Conservation (phyloP, 176 grass and related monocot genomes). For the Eleusine indica region DNA sequence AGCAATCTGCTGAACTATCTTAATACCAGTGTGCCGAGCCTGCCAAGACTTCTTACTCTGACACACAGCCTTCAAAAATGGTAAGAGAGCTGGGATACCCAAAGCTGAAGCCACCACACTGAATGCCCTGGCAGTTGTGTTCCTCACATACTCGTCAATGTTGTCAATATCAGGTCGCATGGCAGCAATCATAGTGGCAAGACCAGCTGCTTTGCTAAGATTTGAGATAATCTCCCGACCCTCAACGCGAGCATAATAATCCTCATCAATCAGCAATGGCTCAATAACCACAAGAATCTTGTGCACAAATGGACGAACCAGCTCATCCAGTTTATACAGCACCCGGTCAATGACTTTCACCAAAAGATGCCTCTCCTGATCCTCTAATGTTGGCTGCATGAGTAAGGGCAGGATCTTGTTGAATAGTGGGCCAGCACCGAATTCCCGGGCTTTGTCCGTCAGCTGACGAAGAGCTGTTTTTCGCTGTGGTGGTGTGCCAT, state of each 20-base stretch:
- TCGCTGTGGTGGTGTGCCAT: slow-evolving; percentile 84
- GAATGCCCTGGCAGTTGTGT: slow-evolving; percentile 95
- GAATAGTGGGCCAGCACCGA: no score
- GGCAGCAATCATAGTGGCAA: slow-evolving; percentile 97
- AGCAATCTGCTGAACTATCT: slow-evolving; percentile 97
- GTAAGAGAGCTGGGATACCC: slow-evolving; percentile 86
- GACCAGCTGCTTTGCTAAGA: slow-evolving; percentile 96
- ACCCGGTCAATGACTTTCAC: slow-evolving; percentile 99
- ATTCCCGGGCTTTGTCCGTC: slow-evolving; percentile 53
- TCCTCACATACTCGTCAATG: slow-evolving; percentile 97
- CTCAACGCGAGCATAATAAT: slow-evolving; percentile 99
- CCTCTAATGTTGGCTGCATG: slow-evolving; percentile 96
- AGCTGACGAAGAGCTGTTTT: slow-evolving; percentile 92
- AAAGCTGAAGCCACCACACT: slow-evolving; percentile 97
- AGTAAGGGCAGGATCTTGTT: slow-evolving; percentile 30
- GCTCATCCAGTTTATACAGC: slow-evolving; percentile 95
- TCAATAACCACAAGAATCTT: slow-evolving; percentile 98
- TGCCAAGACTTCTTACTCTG: slow-evolving; percentile 98
- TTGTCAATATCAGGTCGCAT: slow-evolving; percentile 99
- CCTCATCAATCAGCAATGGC: slow-evolving; percentile 93
- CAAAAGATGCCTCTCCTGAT: slow-evolving; percentile 94
- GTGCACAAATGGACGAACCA: slow-evolving; percentile 96
- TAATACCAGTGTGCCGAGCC: slow-evolving; percentile 87
- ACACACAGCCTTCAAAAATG: slow-evolving; percentile 73
- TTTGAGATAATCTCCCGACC: slow-evolving; percentile 96